A percentile compares a stretch with the other conserved stretches of the same genome.
phyloP scores from a whole-genome alignment of 2,329 filamentous ascomycete species.

The Aspergillus ruber region DNA sequence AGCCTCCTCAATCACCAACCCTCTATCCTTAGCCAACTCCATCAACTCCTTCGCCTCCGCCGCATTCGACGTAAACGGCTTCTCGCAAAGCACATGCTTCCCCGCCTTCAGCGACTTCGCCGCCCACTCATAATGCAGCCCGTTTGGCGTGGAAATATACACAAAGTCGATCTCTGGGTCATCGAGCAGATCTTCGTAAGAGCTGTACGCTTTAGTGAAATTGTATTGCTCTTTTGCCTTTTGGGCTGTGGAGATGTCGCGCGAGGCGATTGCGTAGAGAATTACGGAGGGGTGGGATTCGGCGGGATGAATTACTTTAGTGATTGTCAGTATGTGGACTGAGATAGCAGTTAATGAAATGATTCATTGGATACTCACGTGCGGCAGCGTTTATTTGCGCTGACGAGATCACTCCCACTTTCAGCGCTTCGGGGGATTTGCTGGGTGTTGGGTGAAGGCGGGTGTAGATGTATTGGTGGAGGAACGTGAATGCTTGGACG shows the following conservation, averaged over 20 bases:
- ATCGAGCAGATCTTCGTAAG: constrained; percentile 15
- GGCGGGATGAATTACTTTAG: constrained; percentile 38
- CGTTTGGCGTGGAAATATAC: constrained; percentile 45
- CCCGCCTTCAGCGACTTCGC: constrained; percentile 23
- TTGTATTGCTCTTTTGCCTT: constrained; percentile 46
- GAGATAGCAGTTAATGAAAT: background rate
- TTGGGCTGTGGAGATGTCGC: constrained; percentile 42
- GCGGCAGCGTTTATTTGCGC: constrained; percentile 19
- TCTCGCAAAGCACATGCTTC: constrained; percentile 27
- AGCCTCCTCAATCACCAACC: constrained; percentile 49
- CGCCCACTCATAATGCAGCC: constrained; percentile 42
- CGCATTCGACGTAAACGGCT: constrained; percentile 22
- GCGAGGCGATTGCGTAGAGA: constrained; percentile 48
- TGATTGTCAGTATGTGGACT: background rate
- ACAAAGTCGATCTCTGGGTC: constrained; percentile 41
- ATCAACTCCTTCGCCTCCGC: constrained; percentile 42
- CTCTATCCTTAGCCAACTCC: constrained; percentile 24
- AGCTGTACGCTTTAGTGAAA: constrained; percentile 39
- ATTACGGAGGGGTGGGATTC: constrained; percentile 50
- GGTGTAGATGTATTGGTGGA: constrained; percentile 19
- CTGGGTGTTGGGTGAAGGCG: constrained; percentile 14
- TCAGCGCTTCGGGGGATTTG: constrained; percentile 16
- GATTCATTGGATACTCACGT: constrained; percentile 1
- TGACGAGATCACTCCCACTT: constrained; percentile 17
- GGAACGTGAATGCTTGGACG: constrained; percentile 16